Evolutionary conservation across 2,329 filamentous ascomycete species (phyloP).

Genomic region (Xylaria digitata): DNA sequence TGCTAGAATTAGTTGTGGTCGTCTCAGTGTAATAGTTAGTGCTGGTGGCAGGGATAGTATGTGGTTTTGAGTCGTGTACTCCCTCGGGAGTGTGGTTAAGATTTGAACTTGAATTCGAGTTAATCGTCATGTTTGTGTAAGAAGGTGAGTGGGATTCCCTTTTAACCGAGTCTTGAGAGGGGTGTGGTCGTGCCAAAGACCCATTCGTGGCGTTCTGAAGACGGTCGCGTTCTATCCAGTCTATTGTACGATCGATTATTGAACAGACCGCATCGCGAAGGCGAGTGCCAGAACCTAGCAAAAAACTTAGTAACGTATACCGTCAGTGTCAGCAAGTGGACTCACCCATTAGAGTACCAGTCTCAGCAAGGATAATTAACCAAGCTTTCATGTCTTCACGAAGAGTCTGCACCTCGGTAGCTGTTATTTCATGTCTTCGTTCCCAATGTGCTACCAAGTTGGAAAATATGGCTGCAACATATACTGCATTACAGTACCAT

Average conservation of each 20-base stretch:
- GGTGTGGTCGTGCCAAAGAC: conserved; percentile 33
- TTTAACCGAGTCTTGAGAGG: conserved; percentile 49
- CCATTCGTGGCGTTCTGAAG: conserved; percentile 48
- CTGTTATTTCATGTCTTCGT: conserved; percentile 68
- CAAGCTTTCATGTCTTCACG: conserved; percentile 76
- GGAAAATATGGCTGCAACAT: conserved; percentile 78
- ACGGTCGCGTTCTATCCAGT: conserved; percentile 65
- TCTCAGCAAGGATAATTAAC: conserved; percentile 74
- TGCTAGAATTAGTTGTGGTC: conserved; percentile 41
- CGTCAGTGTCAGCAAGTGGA: conserved; percentile 31
- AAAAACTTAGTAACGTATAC: conserved; percentile 32
- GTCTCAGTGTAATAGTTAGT: conserved; percentile 47
- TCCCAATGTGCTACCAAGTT: conserved; percentile 77
- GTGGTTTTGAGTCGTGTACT: conserved; percentile 41
- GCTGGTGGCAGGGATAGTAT: conserved; percentile 42
- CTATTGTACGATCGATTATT: conserved; percentile 64
- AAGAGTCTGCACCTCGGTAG: conserved; percentile 69
- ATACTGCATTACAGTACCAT: conserved; percentile 80
- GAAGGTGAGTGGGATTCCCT: conserved; percentile 48
- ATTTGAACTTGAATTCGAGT: conserved; percentile 35
- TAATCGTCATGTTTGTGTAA: conserved; percentile 43
- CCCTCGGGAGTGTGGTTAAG: conserved; percentile 42
- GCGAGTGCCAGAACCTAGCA: conserved; percentile 58
- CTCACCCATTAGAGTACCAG: conserved; percentile 74
- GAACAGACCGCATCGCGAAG: conserved; percentile 58